Evolutionary conservation across 345 rosid genomes (phyloP).

Genomic region (Eucalyptus microcorys): DNA sequence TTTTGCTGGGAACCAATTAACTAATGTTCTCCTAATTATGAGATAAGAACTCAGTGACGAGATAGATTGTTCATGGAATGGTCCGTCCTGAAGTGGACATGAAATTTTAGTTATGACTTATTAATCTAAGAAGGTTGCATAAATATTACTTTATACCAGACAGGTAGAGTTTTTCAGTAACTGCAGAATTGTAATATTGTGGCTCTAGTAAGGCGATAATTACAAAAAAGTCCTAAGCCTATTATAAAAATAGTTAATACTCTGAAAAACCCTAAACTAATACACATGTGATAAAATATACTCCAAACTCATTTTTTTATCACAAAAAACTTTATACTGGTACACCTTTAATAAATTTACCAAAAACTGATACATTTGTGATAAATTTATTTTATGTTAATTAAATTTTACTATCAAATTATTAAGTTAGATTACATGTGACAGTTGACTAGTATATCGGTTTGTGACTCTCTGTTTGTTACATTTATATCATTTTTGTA

Average conservation of each 20-base stretch:
- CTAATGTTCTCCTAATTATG: neutral
- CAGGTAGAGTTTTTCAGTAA: neutral
- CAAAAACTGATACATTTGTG: too few relatives aligned
- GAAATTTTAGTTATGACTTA: neutral
- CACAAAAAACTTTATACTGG: too few relatives aligned
- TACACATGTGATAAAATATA: too few relatives aligned
- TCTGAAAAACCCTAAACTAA: too few relatives aligned
- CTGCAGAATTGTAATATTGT: neutral
- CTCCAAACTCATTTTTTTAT: too few relatives aligned
- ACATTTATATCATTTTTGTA: too few relatives aligned
- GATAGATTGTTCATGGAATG: neutral
- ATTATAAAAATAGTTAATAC: too few relatives aligned
- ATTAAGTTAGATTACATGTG: too few relatives aligned
- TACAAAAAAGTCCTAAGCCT: neutral
- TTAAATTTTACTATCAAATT: too few relatives aligned
- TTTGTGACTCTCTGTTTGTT: too few relatives aligned
- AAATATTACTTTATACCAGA: neutral
- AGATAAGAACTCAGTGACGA: neutral
- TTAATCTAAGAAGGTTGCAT: neutral
- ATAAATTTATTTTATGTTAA: too few relatives aligned
- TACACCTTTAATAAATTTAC: too few relatives aligned
- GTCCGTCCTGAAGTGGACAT: neutral
- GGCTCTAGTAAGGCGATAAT: neutral
- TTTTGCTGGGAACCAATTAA: neutral
- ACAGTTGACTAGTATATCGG: accelerated